Evolutionary conservation across 1,284 basidiomycete genomes (phyloP).

Genomic region (Rhizopogon parksii): DNA sequence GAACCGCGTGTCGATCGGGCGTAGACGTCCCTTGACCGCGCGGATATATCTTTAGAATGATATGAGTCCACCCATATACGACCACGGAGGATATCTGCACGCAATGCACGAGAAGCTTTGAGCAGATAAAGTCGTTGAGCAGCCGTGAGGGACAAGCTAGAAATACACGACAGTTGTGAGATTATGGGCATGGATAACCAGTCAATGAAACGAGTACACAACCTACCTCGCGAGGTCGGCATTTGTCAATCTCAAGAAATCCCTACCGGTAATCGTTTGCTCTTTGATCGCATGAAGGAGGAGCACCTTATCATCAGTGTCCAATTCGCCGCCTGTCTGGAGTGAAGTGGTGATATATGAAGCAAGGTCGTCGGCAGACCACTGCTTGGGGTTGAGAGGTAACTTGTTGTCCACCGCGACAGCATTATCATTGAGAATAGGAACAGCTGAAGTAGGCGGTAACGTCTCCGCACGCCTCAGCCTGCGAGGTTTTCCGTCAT

Average conservation of each 20-base stretch:
- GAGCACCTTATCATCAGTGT: background rate
- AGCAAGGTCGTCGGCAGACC: conserved; percentile 19
- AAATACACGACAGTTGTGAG: conserved; percentile 1
- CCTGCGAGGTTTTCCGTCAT: conserved; percentile 3
- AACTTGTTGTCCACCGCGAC: conserved; percentile 4
- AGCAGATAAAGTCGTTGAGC: conserved; percentile 17
- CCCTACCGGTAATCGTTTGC: conserved; percentile 22
- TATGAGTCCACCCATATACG: conserved; percentile 21
- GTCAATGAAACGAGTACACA: background rate
- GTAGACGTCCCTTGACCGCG: conserved; percentile 11
- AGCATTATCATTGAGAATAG: background rate
- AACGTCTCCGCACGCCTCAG: conserved; percentile 14
- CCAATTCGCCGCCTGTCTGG: background rate
- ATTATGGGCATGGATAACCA: background rate
- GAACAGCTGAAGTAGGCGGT: conserved; percentile 4
- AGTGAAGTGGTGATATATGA: conserved; percentile 20
- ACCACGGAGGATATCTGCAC: conserved; percentile 19
- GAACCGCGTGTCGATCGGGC: background rate
- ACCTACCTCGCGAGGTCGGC: conserved; percentile 20
- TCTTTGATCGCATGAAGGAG: conserved; percentile 20
- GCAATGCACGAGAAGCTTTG: conserved; percentile 20
- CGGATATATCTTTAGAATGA: conserved; percentile 12
- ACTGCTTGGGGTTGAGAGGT: conserved; percentile 24
- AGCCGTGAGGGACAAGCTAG: conserved; percentile 20
- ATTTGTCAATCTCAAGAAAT: conserved; percentile 24